Conservation (phyloP, 768 basidiomycete genomes). For the Mycena floridula region DNA sequence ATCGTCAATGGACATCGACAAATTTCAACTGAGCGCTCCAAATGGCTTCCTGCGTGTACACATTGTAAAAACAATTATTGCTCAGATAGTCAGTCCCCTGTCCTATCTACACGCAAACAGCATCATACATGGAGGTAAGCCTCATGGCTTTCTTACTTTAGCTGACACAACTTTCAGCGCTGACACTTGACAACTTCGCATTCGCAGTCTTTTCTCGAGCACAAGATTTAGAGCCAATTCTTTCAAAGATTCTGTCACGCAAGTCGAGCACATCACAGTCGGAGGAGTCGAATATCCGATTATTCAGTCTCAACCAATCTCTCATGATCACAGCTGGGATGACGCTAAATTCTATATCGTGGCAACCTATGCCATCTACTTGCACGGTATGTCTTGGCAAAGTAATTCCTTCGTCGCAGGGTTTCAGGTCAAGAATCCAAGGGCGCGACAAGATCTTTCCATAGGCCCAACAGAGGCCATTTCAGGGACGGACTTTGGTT, state of each 20-base stretch:
- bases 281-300: not conserved
- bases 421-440: not conserved
- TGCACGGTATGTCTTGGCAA: not conserved
- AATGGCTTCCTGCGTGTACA: not conserved
- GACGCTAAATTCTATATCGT: not conserved
- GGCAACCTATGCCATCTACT: not conserved
- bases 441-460: not conserved
- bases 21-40: not conserved
- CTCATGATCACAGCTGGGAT: not conserved
- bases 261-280: not conserved
- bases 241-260: not conserved
- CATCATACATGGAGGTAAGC: not conserved
- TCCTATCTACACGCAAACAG: not conserved
- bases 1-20: not conserved
- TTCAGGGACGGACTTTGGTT: not conserved
- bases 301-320: not conserved
- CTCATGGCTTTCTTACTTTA: not conserved
- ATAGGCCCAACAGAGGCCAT: not conserved
- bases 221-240: not conserved
- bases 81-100: not conserved
- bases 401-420: not conserved
- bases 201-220: not conserved
- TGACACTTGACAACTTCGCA: not conserved
- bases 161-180: not conserved
- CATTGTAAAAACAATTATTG: not conserved